Conservation (phyloP, 345 rosid species). For the Orychophragmus violaceus region DNA sequence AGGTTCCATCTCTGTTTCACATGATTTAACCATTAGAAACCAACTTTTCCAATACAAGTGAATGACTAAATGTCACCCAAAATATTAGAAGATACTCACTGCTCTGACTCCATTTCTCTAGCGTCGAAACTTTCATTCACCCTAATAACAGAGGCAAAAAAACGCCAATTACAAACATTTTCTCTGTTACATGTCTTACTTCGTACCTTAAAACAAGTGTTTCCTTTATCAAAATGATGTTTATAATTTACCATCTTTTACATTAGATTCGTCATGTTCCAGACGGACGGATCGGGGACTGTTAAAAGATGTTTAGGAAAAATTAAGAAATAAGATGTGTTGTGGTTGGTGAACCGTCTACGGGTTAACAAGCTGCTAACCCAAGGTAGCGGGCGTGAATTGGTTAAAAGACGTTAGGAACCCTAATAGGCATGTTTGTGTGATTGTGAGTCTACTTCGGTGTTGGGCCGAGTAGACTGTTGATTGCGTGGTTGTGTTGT, state of each 20-base stretch:
- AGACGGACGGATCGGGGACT: no score
- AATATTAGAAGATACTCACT: slow-evolving; percentile 37
- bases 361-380: no score
- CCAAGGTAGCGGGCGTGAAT: no score
- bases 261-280: slow-evolving; percentile 82
- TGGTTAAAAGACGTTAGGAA: no score
- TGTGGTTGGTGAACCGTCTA: no score
- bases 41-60: neutral
- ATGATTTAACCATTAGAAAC: slow-evolving; percentile 2
- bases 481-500: no score
- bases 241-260: slow-evolving; percentile 37
- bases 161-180: neutral
- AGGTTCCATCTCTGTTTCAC: slow-evolving; percentile 52
- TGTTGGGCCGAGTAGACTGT: no score
- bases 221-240: neutral
- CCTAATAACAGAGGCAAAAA: slow-evolving; percentile 39
- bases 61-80: neutral
- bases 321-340: no score
- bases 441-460: no score
- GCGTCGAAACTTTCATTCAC: slow-evolving; percentile 59
- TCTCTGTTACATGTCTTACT: neutral
- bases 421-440: no score
- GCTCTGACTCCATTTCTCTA: slow-evolving; percentile 55
- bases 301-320: no score
- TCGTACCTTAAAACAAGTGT: neutral